Percentiles rank a stretch among this genome's conserved stretches.
These are phyloP conservation scores for Colletotrichum sublineola DNA, from an alignment of 2,329 filamentous ascomycete species.

Conservation along the genomic window DNA sequence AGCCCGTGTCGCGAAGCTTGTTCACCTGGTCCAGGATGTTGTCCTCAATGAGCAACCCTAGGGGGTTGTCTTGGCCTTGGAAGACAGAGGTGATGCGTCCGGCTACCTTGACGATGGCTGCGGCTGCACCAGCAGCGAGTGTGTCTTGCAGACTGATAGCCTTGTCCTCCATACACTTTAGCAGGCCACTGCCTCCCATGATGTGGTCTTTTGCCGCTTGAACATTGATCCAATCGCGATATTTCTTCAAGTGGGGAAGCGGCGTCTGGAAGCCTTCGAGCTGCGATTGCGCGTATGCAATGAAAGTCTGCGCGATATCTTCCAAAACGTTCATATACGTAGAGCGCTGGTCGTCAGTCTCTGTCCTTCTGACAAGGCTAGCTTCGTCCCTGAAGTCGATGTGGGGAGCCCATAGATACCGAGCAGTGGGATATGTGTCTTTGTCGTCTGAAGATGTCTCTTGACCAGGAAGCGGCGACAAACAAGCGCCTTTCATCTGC, in stretches of 20 bases:
- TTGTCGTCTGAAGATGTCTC: background rate
- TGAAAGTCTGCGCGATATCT: background rate
- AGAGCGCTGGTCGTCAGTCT: background rate
- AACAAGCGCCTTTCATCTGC: background rate
- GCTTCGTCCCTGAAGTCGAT: background rate
- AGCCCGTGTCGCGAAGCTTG: background rate
- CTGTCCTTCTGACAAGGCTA: background rate
- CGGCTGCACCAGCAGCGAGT: too few relatives aligned
- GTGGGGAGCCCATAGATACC: background rate
- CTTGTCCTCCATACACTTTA: background rate
- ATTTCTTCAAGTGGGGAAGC: background rate
- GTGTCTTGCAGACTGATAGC: background rate
- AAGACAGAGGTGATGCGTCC: background rate
- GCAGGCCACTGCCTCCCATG: too few relatives aligned
- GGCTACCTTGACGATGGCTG: background rate
- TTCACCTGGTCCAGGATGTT: background rate
- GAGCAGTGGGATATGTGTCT: background rate
- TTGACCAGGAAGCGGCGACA: background rate
- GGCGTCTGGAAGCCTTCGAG: background rate
- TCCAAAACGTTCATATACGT: background rate
- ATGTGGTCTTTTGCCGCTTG: background rate
- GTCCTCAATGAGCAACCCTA: background rate
- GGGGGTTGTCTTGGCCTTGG: background rate
- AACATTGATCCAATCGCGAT: background rate
- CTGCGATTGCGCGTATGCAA: background rate